Evolutionary conservation across 768 basidiomycete species (phyloP).

Genomic region (Mrakia blollopis): DNA sequence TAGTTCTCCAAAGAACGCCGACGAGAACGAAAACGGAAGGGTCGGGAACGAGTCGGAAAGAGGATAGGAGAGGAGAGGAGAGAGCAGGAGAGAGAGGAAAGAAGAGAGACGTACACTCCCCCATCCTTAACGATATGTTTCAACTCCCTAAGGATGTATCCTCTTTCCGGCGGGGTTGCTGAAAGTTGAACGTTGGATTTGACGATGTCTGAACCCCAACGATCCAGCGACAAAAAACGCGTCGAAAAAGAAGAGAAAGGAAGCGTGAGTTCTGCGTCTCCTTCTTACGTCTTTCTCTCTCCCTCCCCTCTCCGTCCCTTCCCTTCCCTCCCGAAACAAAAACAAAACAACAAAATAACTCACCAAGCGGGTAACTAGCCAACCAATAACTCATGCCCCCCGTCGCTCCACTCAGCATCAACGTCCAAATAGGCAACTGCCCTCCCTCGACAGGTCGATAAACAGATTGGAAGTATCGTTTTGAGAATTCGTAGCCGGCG

Average conservation of each 20-base stretch:
- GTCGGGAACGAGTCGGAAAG: too few species aligned
- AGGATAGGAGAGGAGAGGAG: too few species aligned
- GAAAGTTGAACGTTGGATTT: conserved; percentile 87
- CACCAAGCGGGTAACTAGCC: conserved; percentile 81
- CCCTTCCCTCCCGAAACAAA: not conserved
- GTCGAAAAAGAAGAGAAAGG: not conserved
- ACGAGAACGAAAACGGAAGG: conserved; percentile 54
- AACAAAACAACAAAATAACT: conserved; percentile 19
- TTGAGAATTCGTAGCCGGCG: conserved; percentile 80
- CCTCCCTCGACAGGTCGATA: conserved; percentile 46
- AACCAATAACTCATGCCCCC: conserved; percentile 83
- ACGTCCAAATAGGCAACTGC: conserved; percentile 74
- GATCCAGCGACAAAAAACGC: not conserved
- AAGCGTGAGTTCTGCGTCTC: not conserved
- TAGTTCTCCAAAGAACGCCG: conserved; percentile 58
- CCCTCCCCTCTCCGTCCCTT: too few species aligned
- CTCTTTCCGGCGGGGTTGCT: conserved; percentile 61
- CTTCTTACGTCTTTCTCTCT: not conserved
- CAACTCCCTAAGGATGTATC: conserved; percentile 71
- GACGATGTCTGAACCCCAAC: conserved; percentile 62
- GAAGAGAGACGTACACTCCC: conserved; percentile 57
- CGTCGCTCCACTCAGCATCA: conserved; percentile 59
- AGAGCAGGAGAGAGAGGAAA: not conserved
- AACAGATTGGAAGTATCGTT: conserved; percentile 61
- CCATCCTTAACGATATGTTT: conserved; percentile 61